Conservation (phyloP, 257 asterid genomes). For the Przewalskia tangutica region DNA sequence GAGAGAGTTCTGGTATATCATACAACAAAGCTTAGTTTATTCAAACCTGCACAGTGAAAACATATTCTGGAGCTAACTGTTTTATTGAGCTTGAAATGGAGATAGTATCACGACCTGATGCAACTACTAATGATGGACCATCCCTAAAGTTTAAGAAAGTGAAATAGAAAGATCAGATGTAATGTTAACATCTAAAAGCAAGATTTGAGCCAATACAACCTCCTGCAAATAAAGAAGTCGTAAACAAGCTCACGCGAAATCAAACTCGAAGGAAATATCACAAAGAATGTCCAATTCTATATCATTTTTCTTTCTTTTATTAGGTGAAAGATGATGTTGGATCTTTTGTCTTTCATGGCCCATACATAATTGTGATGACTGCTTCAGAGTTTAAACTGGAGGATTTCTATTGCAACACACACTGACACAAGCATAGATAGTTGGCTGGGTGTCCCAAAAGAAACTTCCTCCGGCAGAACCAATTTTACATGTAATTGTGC, state of each 20-base stretch:
- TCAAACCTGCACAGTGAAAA: conserved; percentile 75
- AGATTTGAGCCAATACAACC: neutral
- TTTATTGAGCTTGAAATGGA: conserved; percentile 53
- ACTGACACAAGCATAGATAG: neutral
- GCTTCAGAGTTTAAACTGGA: no score
- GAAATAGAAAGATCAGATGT: neutral
- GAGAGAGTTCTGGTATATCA: neutral
- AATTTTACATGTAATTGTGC: neutral
- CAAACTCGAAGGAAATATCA: no score
- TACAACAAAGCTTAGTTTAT: conserved; percentile 7
- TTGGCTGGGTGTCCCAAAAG: neutral
- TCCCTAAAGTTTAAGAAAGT: conserved; percentile 38
- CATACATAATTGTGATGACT: no score
- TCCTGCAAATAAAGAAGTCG: neutral
- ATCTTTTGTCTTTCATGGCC: no score
- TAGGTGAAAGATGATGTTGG: no score
- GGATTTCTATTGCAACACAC: neutral
- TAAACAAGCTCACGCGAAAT: neutral
- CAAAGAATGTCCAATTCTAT: no score
- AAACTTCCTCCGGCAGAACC: neutral
- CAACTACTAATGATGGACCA: conserved; percentile 75
- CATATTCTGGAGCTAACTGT: conserved; percentile 56
- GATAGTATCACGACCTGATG: conserved; percentile 83
- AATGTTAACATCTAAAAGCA: neutral
- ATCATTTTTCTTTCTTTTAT: no score